Conservation (phyloP, 2,329 filamentous ascomycete genomes). For the Fusarium sp. region DNA sequence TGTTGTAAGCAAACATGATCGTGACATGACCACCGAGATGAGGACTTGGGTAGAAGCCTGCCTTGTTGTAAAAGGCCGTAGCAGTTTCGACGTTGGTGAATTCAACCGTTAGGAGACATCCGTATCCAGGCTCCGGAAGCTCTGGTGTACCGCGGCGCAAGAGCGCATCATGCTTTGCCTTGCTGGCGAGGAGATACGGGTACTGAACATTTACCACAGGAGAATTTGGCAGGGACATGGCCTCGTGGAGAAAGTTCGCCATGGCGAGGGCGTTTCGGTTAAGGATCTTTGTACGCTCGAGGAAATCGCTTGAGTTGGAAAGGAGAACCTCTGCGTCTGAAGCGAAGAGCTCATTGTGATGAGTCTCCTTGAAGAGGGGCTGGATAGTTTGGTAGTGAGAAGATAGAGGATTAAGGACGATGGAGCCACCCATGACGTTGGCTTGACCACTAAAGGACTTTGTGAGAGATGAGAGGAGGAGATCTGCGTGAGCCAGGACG, state of each 20-base stretch:
- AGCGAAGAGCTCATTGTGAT: constrained; percentile 63
- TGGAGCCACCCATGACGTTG: constrained; percentile 68
- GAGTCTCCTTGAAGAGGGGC: constrained; percentile 48
- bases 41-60: constrained; percentile 66
- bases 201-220: constrained; percentile 62
- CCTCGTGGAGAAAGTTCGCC: constrained; percentile 56
- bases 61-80: constrained; percentile 64
- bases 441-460: constrained; percentile 72
- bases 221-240: constrained; percentile 50
- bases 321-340: constrained; percentile 64
- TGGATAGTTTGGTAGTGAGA: constrained; percentile 57
- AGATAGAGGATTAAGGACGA: constrained; percentile 65
- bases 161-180: constrained; percentile 54
- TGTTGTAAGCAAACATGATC: constrained; percentile 64
- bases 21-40: constrained; percentile 69
- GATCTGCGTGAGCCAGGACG: constrained; percentile 63
- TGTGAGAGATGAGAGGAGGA: constrained; percentile 68
- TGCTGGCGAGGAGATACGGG: constrained; percentile 57
- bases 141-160: constrained; percentile 59
- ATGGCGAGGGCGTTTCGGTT: constrained; percentile 64
- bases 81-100: constrained; percentile 61
- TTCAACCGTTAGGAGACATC: constrained; percentile 68
- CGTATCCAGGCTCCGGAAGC: constrained; percentile 66
- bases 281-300: constrained; percentile 56
- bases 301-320: constrained; percentile 62